phyloP scores from a whole-genome alignment of 139 green algal genomes.

The Zygnema cylindricum region DNA sequence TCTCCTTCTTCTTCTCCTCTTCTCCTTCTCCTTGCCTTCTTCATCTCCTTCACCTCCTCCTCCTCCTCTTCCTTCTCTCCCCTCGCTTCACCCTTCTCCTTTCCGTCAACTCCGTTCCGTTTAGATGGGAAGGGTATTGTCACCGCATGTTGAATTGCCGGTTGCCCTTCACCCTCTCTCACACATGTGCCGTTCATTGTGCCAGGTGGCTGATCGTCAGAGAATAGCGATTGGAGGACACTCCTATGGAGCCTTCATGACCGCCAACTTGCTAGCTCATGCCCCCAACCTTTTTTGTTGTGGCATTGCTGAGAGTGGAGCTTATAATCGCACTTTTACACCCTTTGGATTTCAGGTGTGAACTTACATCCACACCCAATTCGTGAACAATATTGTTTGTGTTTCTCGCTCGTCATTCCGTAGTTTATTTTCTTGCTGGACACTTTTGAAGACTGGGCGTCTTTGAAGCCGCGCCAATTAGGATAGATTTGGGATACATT shows the following conservation, averaged over 20 bases:
- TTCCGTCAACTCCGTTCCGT: no score
- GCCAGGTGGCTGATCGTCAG: slow-evolving; percentile 70
- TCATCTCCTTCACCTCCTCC: no score
- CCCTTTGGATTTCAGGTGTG: slow-evolving; percentile 91
- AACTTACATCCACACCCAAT: not conserved
- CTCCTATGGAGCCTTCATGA: slow-evolving; percentile 91
- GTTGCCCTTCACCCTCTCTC: no score
- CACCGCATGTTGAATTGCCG: no score
- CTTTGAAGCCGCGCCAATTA: no score
- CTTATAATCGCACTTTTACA: slow-evolving; percentile 87
- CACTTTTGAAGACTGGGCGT: no score
- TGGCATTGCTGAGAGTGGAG: slow-evolving; percentile 77
- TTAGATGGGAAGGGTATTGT: no score
- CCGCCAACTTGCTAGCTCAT: slow-evolving; percentile 87
- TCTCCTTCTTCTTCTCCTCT: no score
- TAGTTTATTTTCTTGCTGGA: no score
- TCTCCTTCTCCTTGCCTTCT: no score
- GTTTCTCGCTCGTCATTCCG: no score
- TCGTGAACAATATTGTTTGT: not conserved
- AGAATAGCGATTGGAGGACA: slow-evolving; percentile 90
- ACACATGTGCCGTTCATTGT: slow-evolving; percentile 66
- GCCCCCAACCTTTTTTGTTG: slow-evolving; percentile 88
- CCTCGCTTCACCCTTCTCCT: not conserved
- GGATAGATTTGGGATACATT: no score
- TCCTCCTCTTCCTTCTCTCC: not conserved